Evolutionary conservation across 106 monocot genomes (phyloP).

Genomic region (Agapanthus africanus): DNA sequence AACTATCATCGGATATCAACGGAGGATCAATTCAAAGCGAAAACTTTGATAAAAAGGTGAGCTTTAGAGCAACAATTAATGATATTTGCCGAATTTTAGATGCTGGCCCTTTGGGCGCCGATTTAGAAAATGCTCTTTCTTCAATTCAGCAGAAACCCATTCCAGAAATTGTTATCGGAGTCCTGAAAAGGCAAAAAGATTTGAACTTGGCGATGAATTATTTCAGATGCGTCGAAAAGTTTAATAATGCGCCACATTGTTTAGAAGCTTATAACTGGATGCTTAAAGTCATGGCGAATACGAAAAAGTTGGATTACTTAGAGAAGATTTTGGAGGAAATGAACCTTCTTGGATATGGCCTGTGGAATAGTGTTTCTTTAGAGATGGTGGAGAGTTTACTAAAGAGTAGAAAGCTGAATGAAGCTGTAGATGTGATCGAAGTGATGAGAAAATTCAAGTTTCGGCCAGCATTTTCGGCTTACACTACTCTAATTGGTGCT

Average conservation of each 20-base stretch:
- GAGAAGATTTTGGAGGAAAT: conserved; percentile 78
- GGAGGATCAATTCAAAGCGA: background rate
- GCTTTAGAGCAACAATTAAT: conserved; percentile 18
- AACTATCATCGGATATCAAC: conserved; percentile 26
- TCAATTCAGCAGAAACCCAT: conserved; percentile 16
- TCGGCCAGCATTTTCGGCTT: conserved; percentile 94
- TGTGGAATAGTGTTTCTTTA: conserved; percentile 46
- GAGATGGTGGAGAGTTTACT: conserved; percentile 48
- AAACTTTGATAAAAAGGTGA: conserved; percentile 5
- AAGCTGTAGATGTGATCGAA: conserved; percentile 44
- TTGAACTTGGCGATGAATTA: conserved; percentile 37
- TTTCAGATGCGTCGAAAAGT: conserved; percentile 62
- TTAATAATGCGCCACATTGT: conserved; percentile 28
- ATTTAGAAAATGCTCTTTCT: conserved; percentile 37
- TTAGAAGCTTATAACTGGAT: conserved; percentile 61
- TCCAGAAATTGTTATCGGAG: conserved; percentile 36
- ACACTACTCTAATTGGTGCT: conserved; percentile 69
- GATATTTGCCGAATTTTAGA: conserved; percentile 45
- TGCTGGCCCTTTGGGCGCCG: conserved; percentile 18
- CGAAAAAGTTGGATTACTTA: conserved; percentile 33
- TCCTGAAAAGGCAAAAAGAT: conserved; percentile 44
- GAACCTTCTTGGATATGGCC: conserved; percentile 64
- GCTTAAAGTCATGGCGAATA: conserved; percentile 45
- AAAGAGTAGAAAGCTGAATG: conserved; percentile 44
- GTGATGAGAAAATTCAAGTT: conserved; percentile 67